Evolutionary conservation across 2,329 filamentous ascomycete species (phyloP).

Genomic region (Atkinsonella texensis): DNA sequence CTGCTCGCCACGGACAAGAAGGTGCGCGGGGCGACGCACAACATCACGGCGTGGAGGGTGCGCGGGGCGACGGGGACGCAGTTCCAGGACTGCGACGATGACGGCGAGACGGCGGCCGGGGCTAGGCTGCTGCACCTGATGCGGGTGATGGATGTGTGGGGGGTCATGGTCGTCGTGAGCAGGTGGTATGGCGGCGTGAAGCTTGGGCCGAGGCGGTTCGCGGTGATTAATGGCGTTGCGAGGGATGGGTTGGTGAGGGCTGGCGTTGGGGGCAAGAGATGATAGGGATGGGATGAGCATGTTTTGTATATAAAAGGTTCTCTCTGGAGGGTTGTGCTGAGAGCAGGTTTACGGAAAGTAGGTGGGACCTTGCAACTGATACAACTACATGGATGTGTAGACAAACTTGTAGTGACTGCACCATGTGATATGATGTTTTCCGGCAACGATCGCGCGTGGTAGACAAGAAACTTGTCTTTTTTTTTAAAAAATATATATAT

Average conservation of each 20-base stretch:
- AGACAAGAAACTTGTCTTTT: too few relatives aligned
- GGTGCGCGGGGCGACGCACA: constrained; percentile 79
- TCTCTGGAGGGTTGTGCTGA: too few relatives aligned
- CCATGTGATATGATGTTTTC: too few relatives aligned
- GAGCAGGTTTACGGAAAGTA: too few relatives aligned
- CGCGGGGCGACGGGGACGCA: constrained; percentile 29
- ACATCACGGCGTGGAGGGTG: constrained; percentile 91
- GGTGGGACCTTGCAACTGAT: too few relatives aligned
- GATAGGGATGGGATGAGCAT: constrained; percentile 7
- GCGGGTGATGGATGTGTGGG: constrained; percentile 91
- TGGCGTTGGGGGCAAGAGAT: constrained; percentile 46
- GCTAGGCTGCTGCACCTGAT: constrained; percentile 76
- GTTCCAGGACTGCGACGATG: constrained; percentile 90
- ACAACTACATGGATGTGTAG: too few relatives aligned
- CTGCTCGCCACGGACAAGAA: constrained; percentile 74
- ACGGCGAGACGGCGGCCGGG: constrained; percentile 89
- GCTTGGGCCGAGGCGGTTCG: constrained; percentile 79
- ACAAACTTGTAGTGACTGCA: too few relatives aligned
- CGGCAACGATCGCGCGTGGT: too few relatives aligned
- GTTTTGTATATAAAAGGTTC: too few relatives aligned
- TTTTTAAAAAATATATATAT: too few relatives aligned
- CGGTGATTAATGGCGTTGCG: constrained; percentile 77
- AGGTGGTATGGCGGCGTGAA: constrained; percentile 92
- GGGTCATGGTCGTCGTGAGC: constrained; percentile 84
- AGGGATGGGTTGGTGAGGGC: constrained; percentile 74